phyloP scores from a whole-genome alignment of 257 asterid genomes.

The Avicennia marina region DNA sequence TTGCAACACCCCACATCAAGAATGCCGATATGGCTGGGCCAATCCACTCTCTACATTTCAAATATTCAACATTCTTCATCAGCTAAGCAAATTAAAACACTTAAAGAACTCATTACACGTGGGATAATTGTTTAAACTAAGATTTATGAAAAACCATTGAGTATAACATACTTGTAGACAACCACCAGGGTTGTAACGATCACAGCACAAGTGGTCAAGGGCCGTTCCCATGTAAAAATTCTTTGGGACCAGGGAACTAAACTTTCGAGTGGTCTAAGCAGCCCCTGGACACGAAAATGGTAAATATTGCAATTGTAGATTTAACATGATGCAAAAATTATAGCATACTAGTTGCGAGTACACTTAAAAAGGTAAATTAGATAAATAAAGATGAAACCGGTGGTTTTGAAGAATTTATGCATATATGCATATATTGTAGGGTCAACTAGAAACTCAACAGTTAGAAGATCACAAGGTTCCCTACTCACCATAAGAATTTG shows the following conservation, averaged over 20 bases:
- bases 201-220: constrained; percentile 31
- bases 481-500: constrained; percentile 69
- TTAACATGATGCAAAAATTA: background rate
- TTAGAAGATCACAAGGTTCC: background rate
- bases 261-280: constrained; percentile 42
- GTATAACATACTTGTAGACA: constrained; percentile 59
- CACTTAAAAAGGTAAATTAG: background rate
- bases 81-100: background rate
- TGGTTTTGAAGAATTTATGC: too few species aligned
- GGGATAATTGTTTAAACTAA: background rate
- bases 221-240: constrained; percentile 60
- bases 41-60: constrained; percentile 56
- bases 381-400: background rate
- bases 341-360: background rate
- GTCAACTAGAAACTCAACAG: background rate
- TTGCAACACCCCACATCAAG: constrained; percentile 42
- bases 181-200: constrained; percentile 34
- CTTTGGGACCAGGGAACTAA: constrained; percentile 32
- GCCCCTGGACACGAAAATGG: constrained; percentile 36
- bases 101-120: background rate
- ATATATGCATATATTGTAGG: background rate
- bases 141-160: background rate
- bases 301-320: background rate
- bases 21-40: constrained; percentile 58
- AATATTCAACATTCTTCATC: background rate